Base-by-base conservation (phyloP, 2,329 filamentous ascomycete genomes). In the Claviceps purpurea region DNA sequence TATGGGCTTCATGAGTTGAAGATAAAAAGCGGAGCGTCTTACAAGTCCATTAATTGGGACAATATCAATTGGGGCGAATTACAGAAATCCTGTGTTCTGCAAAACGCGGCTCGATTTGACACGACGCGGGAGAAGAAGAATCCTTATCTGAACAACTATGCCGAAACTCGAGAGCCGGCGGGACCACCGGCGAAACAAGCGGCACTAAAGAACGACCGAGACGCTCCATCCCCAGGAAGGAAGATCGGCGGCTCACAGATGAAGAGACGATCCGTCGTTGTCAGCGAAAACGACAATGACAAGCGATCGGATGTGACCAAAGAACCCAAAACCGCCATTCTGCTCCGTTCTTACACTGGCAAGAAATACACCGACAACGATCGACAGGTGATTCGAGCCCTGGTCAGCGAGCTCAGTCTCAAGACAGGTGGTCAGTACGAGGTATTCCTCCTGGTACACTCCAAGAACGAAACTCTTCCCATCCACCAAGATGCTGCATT, bases 391-490 rank as follows among this genome's bases (percentile, higher is more conserved):
- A 80, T 95, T 42, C 84, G 89, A 30, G 79, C 89, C 39, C 77
- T 94, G 62, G 80, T 95, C 58, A 84, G 80, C 54, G 89, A 95
- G 65, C 73, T 93, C 30, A 78, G 78, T 5, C 73, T 94, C 52
- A 81, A 82, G 55, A 85, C 85, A 16, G 87, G 88, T 18, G 87
- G 86, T 39, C 82, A 90, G 67, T 94, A 89, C 61, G 80, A 89
- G 59, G 82, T 93, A 1, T 87, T 87, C 61, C 71, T 94, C 34
- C 75, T 94, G 26, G 78, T 94, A 14, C 87, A 94, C 56, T 83
- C 89, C 66, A 88, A 86, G 64, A 79, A 85, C 52, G 68, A 73
- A 47, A 68, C 70, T 3, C 67, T 73, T 14, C 70, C 75, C 22
- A 80, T 86, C 46, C 84, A 78, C 67, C 73, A 76, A n/a, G 73